Percentiles rank a stretch among this genome's conserved stretches.
Conservation (phyloP, 2,329 filamentous ascomycete species). For the Pestalotiopsis sp. region DNA sequence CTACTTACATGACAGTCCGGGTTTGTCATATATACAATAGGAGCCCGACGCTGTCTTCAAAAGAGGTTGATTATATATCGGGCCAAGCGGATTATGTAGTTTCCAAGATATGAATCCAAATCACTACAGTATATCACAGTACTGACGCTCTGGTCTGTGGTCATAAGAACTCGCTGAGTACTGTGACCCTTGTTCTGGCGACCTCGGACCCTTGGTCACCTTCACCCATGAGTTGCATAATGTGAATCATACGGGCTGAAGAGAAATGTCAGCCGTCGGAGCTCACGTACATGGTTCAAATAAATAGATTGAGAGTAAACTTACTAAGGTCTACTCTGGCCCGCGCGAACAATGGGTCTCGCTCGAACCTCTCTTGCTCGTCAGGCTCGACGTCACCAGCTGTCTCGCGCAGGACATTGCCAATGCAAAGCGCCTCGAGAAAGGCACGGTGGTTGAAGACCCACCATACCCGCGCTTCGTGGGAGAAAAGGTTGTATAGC, state of each 20-base stretch:
- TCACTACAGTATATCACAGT: background rate
- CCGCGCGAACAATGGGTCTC: slow-evolving; percentile 60
- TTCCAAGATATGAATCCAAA: background rate
- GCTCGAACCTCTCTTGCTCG: slow-evolving; percentile 39
- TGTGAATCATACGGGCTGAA: slow-evolving; percentile 62
- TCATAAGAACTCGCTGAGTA: slow-evolving; percentile 54
- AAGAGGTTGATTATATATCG: no score
- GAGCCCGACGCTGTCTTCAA: background rate
- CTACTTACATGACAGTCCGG: background rate
- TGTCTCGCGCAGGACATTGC: slow-evolving; percentile 56
- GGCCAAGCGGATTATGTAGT: no score
- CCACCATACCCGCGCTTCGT: slow-evolving; percentile 80
- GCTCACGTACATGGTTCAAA: background rate
- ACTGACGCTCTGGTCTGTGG: background rate
- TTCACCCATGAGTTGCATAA: slow-evolving; percentile 59
- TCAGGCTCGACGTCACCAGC: slow-evolving; percentile 43
- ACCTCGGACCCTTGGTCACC: slow-evolving; percentile 58
- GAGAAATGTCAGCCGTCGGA: slow-evolving; percentile 14
- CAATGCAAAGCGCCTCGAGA: slow-evolving; percentile 71
- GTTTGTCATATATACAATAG: background rate
- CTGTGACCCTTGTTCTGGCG: slow-evolving; percentile 58
- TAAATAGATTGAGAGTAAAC: slow-evolving; percentile 24
- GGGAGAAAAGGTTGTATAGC: slow-evolving; percentile 66
- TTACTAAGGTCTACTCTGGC: slow-evolving; percentile 62
- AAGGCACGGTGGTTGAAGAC: slow-evolving; percentile 81